phyloP scores from a whole-genome alignment of 2,329 filamentous ascomycete species.

The Colletotrichum somersetense region DNA sequence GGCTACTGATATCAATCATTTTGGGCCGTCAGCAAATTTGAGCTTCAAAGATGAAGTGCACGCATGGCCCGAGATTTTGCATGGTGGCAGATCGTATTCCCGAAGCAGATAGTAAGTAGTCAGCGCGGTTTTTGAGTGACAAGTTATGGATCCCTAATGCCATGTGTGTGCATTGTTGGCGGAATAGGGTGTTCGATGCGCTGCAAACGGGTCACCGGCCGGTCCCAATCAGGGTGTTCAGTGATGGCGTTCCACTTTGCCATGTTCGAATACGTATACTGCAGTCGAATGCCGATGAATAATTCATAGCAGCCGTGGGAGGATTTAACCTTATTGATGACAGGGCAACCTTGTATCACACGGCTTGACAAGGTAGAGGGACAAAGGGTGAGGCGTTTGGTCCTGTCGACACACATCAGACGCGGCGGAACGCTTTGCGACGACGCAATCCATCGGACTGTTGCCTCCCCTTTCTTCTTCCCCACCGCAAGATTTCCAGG shows the following conservation, averaged over 20 bases:
- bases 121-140: no score
- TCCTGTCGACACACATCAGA: not conserved
- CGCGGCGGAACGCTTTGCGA: not conserved
- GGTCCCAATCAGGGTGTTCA: not conserved
- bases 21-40: no score
- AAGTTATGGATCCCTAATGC: not conserved
- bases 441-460: not conserved
- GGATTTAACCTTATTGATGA: slow-evolving; percentile 14
- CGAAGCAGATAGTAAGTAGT: no score
- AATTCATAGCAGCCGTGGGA: not conserved
- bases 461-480: not conserved
- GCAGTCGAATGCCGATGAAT: not conserved
- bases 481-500: not conserved
- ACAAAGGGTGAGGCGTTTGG: not conserved
- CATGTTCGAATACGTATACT: not conserved
- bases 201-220: not conserved
- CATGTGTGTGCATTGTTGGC: not conserved
- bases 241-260: not conserved
- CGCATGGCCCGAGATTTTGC: no score
- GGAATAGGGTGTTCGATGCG: not conserved
- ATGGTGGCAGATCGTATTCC: no score
- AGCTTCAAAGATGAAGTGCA: no score
- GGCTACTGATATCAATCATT: no score
- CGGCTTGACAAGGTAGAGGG: not conserved
- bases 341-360: slow-evolving; percentile 1